These are phyloP conservation scores for Ceratocystis albifundus DNA, from an alignment of 2,329 filamentous ascomycete species.

Conservation along the genomic window DNA sequence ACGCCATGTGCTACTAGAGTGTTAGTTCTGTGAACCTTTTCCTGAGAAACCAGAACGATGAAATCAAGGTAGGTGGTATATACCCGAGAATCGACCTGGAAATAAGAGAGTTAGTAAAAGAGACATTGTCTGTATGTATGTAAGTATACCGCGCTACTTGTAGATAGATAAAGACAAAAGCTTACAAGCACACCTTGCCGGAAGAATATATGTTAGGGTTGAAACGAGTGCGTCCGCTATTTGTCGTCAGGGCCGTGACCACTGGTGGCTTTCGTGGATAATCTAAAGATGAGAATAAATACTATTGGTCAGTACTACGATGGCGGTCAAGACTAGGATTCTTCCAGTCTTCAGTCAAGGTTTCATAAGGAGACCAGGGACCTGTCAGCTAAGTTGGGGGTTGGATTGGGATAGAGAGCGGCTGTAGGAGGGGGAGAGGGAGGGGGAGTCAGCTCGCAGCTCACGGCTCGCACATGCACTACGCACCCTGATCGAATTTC, in stretches of 20 bases:
- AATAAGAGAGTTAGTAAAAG: slow-evolving; percentile 24
- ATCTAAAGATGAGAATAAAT: slow-evolving; percentile 40
- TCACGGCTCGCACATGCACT: slow-evolving; percentile 20
- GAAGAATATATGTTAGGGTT: slow-evolving; percentile 92
- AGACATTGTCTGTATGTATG: not conserved
- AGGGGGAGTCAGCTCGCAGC: not conserved
- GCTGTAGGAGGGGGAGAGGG: not conserved
- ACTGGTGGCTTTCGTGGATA: slow-evolving; percentile 61
- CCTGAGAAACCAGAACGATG: not conserved
- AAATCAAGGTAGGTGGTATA: slow-evolving; percentile 21
- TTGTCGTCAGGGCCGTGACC: slow-evolving; percentile 68
- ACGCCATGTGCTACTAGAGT: slow-evolving; percentile 67
- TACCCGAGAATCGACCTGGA: slow-evolving; percentile 78
- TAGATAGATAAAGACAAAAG: slow-evolving; percentile 24
- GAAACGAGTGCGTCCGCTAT: slow-evolving; percentile 77
- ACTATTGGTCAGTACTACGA: not conserved
- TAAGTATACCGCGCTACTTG: too few relatives aligned
- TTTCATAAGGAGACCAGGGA: not conserved
- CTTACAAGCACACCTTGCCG: slow-evolving; percentile 86
- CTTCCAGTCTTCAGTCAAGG: too few relatives aligned
- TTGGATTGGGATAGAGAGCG: not conserved
- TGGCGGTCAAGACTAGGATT: too few relatives aligned
- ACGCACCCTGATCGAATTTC: slow-evolving; percentile 60
- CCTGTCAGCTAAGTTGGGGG: not conserved
- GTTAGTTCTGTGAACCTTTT: slow-evolving; percentile 24